Conservation (phyloP, 768 basidiomycete species). For the Pholiota molesta region DNA sequence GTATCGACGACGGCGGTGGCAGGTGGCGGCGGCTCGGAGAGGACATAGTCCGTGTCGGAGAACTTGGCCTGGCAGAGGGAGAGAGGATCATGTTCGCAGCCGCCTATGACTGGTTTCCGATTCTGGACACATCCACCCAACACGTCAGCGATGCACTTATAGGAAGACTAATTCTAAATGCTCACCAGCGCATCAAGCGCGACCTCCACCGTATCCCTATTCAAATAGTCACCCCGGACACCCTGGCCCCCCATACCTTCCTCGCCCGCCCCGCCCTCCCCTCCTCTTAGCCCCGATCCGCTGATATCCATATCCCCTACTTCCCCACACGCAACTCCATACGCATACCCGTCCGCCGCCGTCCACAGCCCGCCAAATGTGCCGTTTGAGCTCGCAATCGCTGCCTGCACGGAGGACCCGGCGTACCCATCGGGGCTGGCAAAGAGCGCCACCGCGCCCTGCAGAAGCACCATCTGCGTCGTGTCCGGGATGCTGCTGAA, state of each 20-base stretch:
- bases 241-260: slow-evolving; percentile 26
- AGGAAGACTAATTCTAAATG: slow-evolving; percentile 1
- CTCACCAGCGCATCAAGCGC: slow-evolving; percentile 78
- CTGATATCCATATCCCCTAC: slow-evolving; percentile 47
- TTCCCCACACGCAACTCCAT: slow-evolving; percentile 80
- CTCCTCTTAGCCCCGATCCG: slow-evolving; percentile 19
- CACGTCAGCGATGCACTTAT: slow-evolving; percentile 6
- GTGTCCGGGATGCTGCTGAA: slow-evolving; percentile 79
- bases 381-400: slow-evolving; percentile 85
- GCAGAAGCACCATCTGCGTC: slow-evolving; percentile 79
- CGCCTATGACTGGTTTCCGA: slow-evolving; percentile 77
- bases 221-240: slow-evolving; percentile 52
- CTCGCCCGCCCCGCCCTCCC: slow-evolving; percentile 18
- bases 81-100: slow-evolving; percentile 85
- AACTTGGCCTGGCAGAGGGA: slow-evolving; percentile 61
- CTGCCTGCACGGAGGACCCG: slow-evolving; percentile 87
- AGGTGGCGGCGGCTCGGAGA: slow-evolving; percentile 71
- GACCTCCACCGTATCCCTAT: slow-evolving; percentile 80
- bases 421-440: slow-evolving; percentile 85
- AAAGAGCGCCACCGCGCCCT: slow-evolving; percentile 80
- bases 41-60: slow-evolving; percentile 44
- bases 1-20: slow-evolving; percentile 85
- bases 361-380: slow-evolving; percentile 87
- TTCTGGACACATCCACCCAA: slow-evolving; percentile 45
- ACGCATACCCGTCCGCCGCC: slow-evolving; percentile 85